Evolutionary conservation across 768 basidiomycete species (phyloP), one percentile per base, ranked within the genome.

Genomic region (Leucogyrophana mollusca): DNA sequence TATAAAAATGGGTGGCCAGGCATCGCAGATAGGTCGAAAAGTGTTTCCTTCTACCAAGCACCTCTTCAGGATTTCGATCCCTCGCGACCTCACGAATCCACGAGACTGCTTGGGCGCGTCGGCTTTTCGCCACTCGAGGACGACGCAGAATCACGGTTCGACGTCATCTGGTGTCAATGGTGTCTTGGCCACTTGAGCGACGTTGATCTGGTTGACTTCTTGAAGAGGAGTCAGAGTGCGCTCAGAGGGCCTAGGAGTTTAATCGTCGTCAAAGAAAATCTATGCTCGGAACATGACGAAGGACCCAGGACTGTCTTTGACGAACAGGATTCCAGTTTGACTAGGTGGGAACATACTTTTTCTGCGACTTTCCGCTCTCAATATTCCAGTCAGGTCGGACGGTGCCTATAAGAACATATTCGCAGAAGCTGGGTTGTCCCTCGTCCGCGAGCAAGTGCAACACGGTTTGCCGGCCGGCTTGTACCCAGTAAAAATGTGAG

Each of bases 161-260:
- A 99, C 65, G 79, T 94, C 43, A 78, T 95, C 47, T 94, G 91
- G 94, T 91, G 90, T 57, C 95, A 99, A 64, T 98, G 95, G 95
- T 95, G 94, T 70, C 76, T 97, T 13, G 90, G 91, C 2, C 90
- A 94, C 70, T 74, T 96, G 47, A 79, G 73, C 45, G 83, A 94
- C 60, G 58, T 61, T 7, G 89, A 95, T 61, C 78, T 97, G 18
- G 76, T 91, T 21, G 64, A 69, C 2, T 97, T 97, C 69, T 74
- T 97, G 53, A 70, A 74, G 54, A 73, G 83, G 38, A 76, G 84
- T 50, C 73, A 74, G 38, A 68, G 66, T 3, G 81, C 91, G 0
- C 62, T 97, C 47, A 73, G 83, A n/a, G 58, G 56, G 25, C 65
- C 58, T 2, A 56, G 65, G 34, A 83, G 85, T 45, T 49, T 90